These are phyloP conservation scores for Myxozyma neglecta DNA, from an alignment of 805 yeast species.

Conservation along the genomic window DNA sequence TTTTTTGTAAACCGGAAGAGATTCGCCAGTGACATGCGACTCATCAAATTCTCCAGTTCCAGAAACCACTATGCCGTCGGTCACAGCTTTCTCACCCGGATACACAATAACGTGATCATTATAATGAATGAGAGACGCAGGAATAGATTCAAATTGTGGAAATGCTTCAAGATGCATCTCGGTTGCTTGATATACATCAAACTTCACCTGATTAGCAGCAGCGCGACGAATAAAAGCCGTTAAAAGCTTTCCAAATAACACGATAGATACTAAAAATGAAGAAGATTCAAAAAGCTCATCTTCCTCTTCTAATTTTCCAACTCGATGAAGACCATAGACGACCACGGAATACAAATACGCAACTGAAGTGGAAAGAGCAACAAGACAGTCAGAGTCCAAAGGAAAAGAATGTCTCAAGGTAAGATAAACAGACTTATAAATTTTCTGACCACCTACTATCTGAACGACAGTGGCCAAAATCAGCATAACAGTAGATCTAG, in stretches of 20 bases:
- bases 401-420: background rate
- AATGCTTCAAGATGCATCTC: background rate
- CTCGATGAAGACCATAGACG: slow-evolving; percentile 6
- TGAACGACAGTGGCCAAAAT: slow-evolving; percentile 19
- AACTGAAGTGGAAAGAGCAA: slow-evolving; percentile 15
- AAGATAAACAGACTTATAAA: slow-evolving; percentile 7
- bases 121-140: slow-evolving; percentile 11
- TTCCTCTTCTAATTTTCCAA: background rate
- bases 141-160: background rate
- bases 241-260: slow-evolving; percentile 15
- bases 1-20: slow-evolving; percentile 54
- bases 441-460: slow-evolving; percentile 8
- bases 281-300: slow-evolving; percentile 16
- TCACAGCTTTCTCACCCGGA: slow-evolving; percentile 11
- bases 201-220: slow-evolving; percentile 9
- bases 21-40: slow-evolving; percentile 85
- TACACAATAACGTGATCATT: slow-evolving; percentile 12
- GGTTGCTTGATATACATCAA: slow-evolving; percentile 13
- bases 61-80: slow-evolving; percentile 63
- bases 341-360: slow-evolving; percentile 20
- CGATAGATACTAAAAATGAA: slow-evolving; percentile 16
- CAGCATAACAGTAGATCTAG: slow-evolving; percentile 3
- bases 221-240: slow-evolving; percentile 3
- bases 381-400: slow-evolving; percentile 20
- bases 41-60: slow-evolving; percentile 87